Base-by-base conservation (phyloP, 345 rosid genomes). In the Ceriops zippeliana region DNA sequence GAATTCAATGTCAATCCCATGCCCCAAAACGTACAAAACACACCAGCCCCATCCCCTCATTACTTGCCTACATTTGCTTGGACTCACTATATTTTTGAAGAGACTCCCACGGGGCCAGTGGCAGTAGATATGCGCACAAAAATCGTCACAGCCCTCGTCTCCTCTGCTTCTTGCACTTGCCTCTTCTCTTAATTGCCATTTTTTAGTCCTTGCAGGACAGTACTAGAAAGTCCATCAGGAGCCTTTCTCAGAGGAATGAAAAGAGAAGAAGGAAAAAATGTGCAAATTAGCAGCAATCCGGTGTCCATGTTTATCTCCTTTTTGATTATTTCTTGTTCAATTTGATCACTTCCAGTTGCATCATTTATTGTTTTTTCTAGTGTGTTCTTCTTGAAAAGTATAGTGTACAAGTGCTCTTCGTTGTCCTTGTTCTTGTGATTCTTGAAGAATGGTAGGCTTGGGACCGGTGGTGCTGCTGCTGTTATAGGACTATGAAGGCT, bases 401-500 rank as follows among this genome's bases (percentile, higher is more conserved):
- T 28, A 7, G 8, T 26, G 27, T 7, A 21, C 26, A 54, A 22
- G 28, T 10, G 7, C 2, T 22, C 15, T 54, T 54, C 59, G 1
- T 54, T 54, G 28, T 54, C 30, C 58, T 54, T 54, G 24, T 54
- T 15, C 46, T 65, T 52, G 15, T 54, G 15, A 24, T 22, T 28
- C 38, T 38, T 63, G 15, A n/a, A 21, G 22, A n/a, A 26, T 54
- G 22, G 58, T 52, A 62, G 52, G 73, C 59, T 61, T 34, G 21
- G 26, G 13, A 32, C 16, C 34, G 34, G 52, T 13, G 35, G 66
- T 22, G 51, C 26, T 61, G 51, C 26, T 61, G 66, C n/a, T 3
- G 49, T 42, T 42, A 13, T 15, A 42, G 47, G 63, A 56, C 46
- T 37, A 63, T 70, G 67, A 27, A 52, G 35, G 56, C 66, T 52